Base-by-base conservation (phyloP, 164 flowering plant species). In the Aristolochia californica region DNA sequence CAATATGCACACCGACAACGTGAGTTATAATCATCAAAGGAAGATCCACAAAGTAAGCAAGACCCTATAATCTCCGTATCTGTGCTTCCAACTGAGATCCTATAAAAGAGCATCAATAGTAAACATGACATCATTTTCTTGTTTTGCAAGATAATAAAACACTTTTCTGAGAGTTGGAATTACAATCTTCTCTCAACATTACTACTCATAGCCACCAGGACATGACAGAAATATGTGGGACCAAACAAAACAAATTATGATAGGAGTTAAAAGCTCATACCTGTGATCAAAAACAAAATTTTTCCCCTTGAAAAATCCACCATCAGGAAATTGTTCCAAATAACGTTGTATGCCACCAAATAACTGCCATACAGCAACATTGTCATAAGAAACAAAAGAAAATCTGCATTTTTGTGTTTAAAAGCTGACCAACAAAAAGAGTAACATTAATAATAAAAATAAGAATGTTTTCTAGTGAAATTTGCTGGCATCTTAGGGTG, bases 231-330 rank as follows among this genome's bases (percentile, higher is more conserved):
- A 34, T 34, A 12, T 34, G 40, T 34, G 40, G 3, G 40, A 8
- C 40, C 40, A 34, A 34, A 34, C 40, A 34, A 49, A 48, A 24
- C 48, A 30, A 30, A 59, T 20, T 48, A 49, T n/a, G 40, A 47
- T 21, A 43, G 28, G 43, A 48, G 50, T 26, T 25, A 30, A 50
- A 16, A 52, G 48, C 40, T 51, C 71, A 63, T 74, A 91, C 98
- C 98, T 75, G 69, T 82, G 96, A 72, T 91, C 98, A 75, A 87
- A 91, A 62, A 91, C 98, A 79, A 91, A 91, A 70, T 91, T 91
- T 79, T 91, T 88, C 71, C 98, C 96, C 65, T 76, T 80, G 69
- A 88, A 91, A 68, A 80, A 85, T 16, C 98, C 98, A 66, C 98
- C 98, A 77, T 82, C 89, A 17, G 96, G 89, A 72, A 75, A 88